phyloP scores from a whole-genome alignment of 1,139 yeast genomes.

The Nakaseomyces nivariensis region DNA sequence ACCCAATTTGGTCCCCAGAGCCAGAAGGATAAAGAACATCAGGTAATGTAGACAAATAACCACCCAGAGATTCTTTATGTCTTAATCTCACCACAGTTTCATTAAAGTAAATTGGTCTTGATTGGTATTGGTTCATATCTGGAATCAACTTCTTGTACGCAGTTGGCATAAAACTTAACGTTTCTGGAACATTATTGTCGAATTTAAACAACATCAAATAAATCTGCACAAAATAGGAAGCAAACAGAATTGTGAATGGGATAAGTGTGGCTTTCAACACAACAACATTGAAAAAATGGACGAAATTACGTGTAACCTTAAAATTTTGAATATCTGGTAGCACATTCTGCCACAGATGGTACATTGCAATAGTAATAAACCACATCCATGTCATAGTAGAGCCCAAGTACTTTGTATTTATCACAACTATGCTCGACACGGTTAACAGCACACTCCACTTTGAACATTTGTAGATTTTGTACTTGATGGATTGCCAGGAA shows the following conservation, averaged over 20 bases:
- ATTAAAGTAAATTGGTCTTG: neutral
- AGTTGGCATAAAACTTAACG: neutral
- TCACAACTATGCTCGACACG: neutral
- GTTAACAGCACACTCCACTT: neutral
- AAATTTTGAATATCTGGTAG: neutral
- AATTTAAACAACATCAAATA: neutral
- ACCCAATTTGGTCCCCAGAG: conserved; percentile 57
- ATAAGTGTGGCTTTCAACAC: neutral
- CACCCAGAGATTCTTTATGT: conserved; percentile 48
- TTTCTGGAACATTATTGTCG: neutral
- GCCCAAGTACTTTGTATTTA: neutral
- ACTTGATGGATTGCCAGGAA: neutral
- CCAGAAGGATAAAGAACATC: conserved; percentile 43
- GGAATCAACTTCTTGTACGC: neutral
- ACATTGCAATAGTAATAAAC: neutral
- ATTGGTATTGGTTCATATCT: neutral
- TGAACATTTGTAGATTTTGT: neutral
- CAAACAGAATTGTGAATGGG: neutral
- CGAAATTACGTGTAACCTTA: neutral
- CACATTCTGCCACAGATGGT: conserved; percentile 2
- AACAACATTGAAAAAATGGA: neutral
- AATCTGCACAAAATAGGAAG: neutral
- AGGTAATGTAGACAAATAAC: conserved; percentile 60
- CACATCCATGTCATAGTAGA: neutral
- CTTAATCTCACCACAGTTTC: conserved; percentile 31